Evolutionary conservation across 2,329 filamentous ascomycete genomes (phyloP).

Genomic region (Aspergillus novofumigatus): DNA sequence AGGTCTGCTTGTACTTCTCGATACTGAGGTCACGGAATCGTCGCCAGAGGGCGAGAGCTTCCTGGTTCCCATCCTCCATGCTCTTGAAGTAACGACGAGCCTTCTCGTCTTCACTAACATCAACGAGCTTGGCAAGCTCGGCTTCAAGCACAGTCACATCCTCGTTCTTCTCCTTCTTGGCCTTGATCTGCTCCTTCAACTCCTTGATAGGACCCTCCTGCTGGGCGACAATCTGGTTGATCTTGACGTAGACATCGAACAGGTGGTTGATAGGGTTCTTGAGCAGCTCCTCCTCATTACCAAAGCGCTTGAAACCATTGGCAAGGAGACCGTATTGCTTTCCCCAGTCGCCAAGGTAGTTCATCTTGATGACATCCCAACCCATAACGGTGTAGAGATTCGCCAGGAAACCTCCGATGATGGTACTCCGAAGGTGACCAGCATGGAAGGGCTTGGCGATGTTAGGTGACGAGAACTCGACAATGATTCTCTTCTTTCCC

Average conservation of each 20-base stretch:
- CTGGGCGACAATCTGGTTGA: conserved; percentile 53
- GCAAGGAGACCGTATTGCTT: conserved; percentile 64
- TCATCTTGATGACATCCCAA: conserved; percentile 61
- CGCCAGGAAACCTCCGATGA: conserved; percentile 62
- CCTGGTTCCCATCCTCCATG: conserved; percentile 60
- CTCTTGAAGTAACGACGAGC: conserved; percentile 63
- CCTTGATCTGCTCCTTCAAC: conserved; percentile 48
- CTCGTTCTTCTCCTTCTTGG: conserved; percentile 47
- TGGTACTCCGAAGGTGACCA: conserved; percentile 62
- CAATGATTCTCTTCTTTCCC: conserved; percentile 56
- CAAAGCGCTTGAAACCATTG: conserved; percentile 59
- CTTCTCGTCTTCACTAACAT: conserved; percentile 56
- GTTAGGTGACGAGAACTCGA: conserved; percentile 65
- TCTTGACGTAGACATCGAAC: conserved; percentile 63
- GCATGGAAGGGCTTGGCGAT: conserved; percentile 66
- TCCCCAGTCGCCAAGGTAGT: conserved; percentile 66
- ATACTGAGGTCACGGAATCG: conserved; percentile 62
- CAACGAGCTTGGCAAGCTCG: conserved; percentile 46
- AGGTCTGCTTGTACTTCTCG: conserved; percentile 61
- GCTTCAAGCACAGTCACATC: conserved; percentile 47
- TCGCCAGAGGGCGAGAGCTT: conserved; percentile 59
- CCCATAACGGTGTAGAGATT: conserved; percentile 59
- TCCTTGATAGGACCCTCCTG: conserved; percentile 56
- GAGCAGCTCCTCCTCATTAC: conserved; percentile 55
- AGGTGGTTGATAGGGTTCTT: conserved; percentile 62